Conservation (phyloP, 306 rosid species). For the Leucaena leucocephala region DNA sequence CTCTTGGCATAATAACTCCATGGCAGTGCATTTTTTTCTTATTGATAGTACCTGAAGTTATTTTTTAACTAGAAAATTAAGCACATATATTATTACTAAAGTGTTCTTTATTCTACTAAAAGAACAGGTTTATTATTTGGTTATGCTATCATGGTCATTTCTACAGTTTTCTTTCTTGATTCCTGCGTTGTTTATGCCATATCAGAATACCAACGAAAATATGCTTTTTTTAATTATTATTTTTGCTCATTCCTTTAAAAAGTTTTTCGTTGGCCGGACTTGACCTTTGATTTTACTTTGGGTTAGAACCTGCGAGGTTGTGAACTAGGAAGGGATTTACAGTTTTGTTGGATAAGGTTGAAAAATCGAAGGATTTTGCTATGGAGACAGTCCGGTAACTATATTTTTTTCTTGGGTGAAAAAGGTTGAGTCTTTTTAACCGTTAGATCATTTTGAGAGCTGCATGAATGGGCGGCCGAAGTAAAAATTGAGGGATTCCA, state of each 20-base stretch:
- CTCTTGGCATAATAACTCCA: background rate
- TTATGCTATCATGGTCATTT: background rate
- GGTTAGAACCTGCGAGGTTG: constrained; percentile 7
- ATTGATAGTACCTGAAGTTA: no score
- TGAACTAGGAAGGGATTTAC: constrained; percentile 19
- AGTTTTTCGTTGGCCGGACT: background rate
- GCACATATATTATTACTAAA: background rate
- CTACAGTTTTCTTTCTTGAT: background rate
- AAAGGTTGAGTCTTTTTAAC: no score
- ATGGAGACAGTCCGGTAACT: background rate
- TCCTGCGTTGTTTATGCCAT: background rate
- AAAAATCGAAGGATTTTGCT: background rate
- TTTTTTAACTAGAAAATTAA: no score
- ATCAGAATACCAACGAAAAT: background rate
- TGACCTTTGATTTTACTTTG: background rate
- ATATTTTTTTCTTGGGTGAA: no score
- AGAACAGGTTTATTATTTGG: background rate
- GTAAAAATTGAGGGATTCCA: no score
- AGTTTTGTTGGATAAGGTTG: background rate
- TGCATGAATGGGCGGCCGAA: no score
- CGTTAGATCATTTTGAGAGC: no score
- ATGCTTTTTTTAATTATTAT: background rate
- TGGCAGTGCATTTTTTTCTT: background rate
- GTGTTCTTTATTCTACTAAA: background rate
- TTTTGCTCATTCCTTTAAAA: background rate